Base-by-base conservation (phyloP, 768 basidiomycete genomes). In the Exidia glandulosa region DNA sequence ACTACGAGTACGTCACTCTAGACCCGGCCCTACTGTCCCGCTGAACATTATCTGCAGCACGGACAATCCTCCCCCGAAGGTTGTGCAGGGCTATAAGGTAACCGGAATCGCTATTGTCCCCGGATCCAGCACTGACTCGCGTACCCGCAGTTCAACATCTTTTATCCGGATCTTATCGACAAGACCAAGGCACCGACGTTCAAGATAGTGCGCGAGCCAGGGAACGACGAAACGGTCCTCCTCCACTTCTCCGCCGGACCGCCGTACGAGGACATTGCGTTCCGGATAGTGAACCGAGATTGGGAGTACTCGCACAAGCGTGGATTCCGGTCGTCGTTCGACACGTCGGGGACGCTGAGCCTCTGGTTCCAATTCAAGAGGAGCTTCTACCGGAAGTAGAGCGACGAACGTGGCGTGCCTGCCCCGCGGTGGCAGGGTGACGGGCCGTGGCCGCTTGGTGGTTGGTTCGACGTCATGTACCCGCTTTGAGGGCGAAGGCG, bases 121-220 rank as follows among this genome's bases (percentile, higher is more conserved):
- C 9, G 37, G 56, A 34, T 41, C 57, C 57, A 19, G 10, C 29
- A 36, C 58, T 66, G 27, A 68, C 41, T 56, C 63, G 55, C 34
- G 19, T 29, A 23, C 31, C 4, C 58, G 3, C 52, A 87, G 84
- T 94, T 94, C 76, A 96, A 95, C 66, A 92, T 99, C 55, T 98
- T 99, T 77, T 99, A 98, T 71, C 96, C 96, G 0, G 96, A 98
- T 74, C 85, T 99, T 64, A 97, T 99, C 73, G 95, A 99, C 77
- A 96, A 96, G 72, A 84, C 89, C 32, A 94, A 94, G 73, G 92
- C 96, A 0, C 96, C 96, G 3, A 93, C 92, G 6, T 99, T 97
- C 76, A 92, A 90, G 71, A 90, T 97, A 61, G 82, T 96, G 72
- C 90, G 91, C 68, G 92, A 96, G 68, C 83, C 86, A 3, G 94